phyloP scores from a whole-genome alignment of 805 yeast species.

The Kuraishia ogatae region DNA sequence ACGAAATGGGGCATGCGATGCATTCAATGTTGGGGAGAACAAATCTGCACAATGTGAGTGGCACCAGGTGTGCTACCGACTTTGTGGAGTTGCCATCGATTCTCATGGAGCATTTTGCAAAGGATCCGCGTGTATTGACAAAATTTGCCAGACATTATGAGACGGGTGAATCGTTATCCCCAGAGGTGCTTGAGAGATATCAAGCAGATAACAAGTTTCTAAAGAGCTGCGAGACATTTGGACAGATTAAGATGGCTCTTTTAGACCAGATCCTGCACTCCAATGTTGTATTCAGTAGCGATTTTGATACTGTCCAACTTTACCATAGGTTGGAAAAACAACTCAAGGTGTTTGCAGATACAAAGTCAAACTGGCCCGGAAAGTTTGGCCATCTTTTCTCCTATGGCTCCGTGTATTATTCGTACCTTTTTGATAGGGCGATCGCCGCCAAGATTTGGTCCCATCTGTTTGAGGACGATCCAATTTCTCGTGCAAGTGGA shows the following conservation, averaged over 20 bases:
- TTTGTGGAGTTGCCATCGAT: constrained; percentile 96
- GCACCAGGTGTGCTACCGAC: constrained; percentile 93
- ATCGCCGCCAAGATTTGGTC: constrained; percentile 84
- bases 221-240: constrained; percentile 65
- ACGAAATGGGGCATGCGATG: constrained; percentile 99
- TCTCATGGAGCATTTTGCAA: constrained; percentile 90
- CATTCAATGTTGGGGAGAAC: constrained; percentile 96
- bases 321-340: constrained; percentile 60
- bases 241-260: constrained; percentile 85
- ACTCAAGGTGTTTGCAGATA: constrained; percentile 56
- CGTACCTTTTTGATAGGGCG: constrained; percentile 86
- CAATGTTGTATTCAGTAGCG: constrained; percentile 25
- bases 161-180: constrained; percentile 56
- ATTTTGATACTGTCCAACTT: constrained; percentile 48
- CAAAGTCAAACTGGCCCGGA: constrained; percentile 81
- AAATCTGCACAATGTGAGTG: constrained; percentile 80
- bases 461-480: constrained; percentile 60
- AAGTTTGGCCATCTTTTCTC: constrained; percentile 89
- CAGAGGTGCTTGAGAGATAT: constrained; percentile 37
- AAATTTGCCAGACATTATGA: constrained; percentile 64
- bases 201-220: constrained; percentile 44
- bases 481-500: constrained; percentile 68
- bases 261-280: constrained; percentile 77
- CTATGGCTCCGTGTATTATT: constrained; percentile 90
- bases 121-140: constrained; percentile 66